Evolutionary conservation across 208 protist genomes (phyloP).

Genomic region (Angomonas deanei): DNA sequence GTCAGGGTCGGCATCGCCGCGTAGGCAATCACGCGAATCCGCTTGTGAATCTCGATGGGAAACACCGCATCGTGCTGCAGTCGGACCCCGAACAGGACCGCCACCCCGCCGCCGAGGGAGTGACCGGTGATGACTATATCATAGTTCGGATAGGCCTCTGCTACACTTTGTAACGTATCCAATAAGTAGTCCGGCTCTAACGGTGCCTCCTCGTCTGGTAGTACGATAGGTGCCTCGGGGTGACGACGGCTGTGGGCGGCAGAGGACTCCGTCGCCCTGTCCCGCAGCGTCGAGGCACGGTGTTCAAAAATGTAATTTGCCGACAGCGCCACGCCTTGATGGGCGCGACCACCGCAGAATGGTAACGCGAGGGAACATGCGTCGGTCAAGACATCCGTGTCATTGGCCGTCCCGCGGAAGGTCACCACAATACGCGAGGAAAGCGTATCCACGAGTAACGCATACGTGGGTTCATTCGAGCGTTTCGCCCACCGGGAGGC

Average conservation of each 20-base stretch:
- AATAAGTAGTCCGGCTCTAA: constrained; percentile 23
- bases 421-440: constrained; percentile 42
- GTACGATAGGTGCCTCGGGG: background rate
- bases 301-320: background rate
- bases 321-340: constrained; percentile 31
- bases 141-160: constrained; percentile 30
- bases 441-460: constrained; percentile 38
- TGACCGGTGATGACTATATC: constrained; percentile 62
- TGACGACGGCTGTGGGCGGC: background rate
- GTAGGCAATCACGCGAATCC: constrained; percentile 48
- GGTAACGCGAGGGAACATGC: constrained; percentile 34
- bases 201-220: background rate
- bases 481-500: constrained; percentile 35
- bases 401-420: constrained; percentile 53
- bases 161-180: constrained; percentile 31
- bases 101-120: constrained; percentile 61
- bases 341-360: constrained; percentile 41
- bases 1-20: constrained; percentile 63
- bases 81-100: constrained; percentile 55
- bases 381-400: constrained; percentile 57
- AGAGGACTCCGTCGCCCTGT: background rate
- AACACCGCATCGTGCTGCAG: background rate
- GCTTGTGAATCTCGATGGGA: constrained; percentile 25
- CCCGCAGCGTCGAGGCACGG: background rate
- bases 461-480: constrained; percentile 45